Percentiles rank a stretch among this genome's conserved stretches.
Evolutionary conservation across 768 basidiomycete genomes (phyloP).

Genomic region (Psilocybe cubensis): DNA sequence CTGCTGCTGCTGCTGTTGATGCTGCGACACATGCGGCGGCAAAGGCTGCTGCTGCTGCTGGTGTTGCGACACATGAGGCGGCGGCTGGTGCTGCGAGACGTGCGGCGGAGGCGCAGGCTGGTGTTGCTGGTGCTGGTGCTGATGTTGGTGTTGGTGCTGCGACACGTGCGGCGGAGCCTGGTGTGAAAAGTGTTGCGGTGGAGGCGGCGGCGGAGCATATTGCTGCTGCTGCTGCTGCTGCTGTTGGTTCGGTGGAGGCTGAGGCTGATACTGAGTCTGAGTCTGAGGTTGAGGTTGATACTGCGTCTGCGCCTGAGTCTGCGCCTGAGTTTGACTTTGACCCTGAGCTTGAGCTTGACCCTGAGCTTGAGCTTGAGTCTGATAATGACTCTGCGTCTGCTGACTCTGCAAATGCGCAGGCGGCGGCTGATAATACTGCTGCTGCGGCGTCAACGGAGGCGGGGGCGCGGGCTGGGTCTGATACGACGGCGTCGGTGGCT

Average conservation of each 20-base stretch:
- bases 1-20: background rate
- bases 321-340: conserved; percentile 1
- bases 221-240: background rate
- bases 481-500: background rate
- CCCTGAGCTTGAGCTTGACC: background rate
- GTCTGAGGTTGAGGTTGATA: background rate
- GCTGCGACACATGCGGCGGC: background rate
- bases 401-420: too few species aligned
- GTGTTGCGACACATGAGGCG: background rate
- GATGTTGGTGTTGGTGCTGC: background rate
- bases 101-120: background rate
- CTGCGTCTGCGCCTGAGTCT: background rate
- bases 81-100: too few species aligned
- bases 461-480: too few species aligned
- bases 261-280: background rate
- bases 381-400: background rate
- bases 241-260: background rate
- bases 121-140: background rate
- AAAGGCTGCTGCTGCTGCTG: background rate
- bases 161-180: too few species aligned
- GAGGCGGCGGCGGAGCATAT: background rate
- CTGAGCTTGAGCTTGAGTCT: background rate
- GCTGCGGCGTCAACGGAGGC: background rate
- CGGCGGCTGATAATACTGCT: background rate
- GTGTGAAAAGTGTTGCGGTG: conserved; percentile 2